Base-by-base conservation (phyloP, 2,329 filamentous ascomycete genomes). In the Hypoxylon sp. region DNA sequence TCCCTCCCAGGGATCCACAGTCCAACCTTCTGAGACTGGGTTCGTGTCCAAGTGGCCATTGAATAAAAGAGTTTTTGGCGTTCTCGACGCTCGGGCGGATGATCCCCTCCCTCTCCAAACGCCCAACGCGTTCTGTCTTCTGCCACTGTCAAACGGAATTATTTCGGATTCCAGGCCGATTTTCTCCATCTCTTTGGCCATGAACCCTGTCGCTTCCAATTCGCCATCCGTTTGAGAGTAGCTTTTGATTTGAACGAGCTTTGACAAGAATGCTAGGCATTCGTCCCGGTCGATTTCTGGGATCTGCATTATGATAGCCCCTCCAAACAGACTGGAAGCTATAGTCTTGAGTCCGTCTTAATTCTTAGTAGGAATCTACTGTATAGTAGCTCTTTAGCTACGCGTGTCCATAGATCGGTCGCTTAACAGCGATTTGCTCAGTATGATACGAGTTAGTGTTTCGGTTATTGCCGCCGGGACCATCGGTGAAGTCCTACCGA, bases 21-120 rank as follows among this genome's bases (percentile, higher is more conserved):
- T 77, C 75, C 75, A 77, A 9, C 74, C 74, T 42, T 74, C 75
- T 11, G 73, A 73, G 35, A 77, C 74, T 22, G 74, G 75, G 54
- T 77, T 76, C 4, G 74, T 76, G 62, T 77, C 75, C 5, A 77
- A 61, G 42, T 77, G 75, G 39, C 75, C 75, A 47, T 77, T 77
- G 69, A 76, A 77, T 1, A 77, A 55, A 1, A 76, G 63, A 5
- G 69, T 59, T 31, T 69, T 69, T 13, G 67, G 42, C 33, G 60
- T 35, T 29, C 44, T 24, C 29, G 44, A 44, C 5, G 33, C 42
- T 6, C 33, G 24, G 2, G 24, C 10, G 14, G 35, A 22, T 6
- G 48, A 44, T 10, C 58, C 67, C 19, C 6, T 60, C 42, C 68
- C 72, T 31, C 57, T 61, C 74, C 74, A 76, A 13, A 66, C 54